Percentiles rank a stretch among this genome's conserved stretches.
Conservation (phyloP, 1,139 yeast species). For the Debaryomyces subglobosus region DNA sequence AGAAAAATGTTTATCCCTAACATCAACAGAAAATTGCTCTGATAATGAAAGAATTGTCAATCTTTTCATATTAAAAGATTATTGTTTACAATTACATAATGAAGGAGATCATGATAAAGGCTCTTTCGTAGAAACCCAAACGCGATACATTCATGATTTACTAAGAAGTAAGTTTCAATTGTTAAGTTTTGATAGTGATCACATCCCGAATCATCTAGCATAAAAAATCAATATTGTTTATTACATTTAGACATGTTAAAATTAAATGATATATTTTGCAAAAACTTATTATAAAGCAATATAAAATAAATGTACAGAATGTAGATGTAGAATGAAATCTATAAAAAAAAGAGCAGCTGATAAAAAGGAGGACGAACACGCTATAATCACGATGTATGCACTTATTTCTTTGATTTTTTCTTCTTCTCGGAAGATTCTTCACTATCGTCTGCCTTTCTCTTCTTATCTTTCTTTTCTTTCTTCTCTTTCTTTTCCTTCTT, state of each 20-base stretch:
- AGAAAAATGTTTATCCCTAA: conserved; percentile 19
- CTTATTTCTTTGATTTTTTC: conserved; percentile 40
- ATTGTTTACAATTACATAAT: conserved; percentile 19
- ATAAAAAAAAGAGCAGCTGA: conserved; percentile 6
- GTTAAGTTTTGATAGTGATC: neutral
- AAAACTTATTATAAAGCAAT: conserved; percentile 4
- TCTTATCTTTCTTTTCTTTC: conserved; percentile 39
- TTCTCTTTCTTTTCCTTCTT: conserved; percentile 58
- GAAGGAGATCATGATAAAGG: conserved; percentile 28
- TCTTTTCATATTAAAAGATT: conserved; percentile 24
- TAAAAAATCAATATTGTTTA: neutral
- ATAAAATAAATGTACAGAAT: conserved; percentile 22
- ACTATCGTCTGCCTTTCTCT: conserved; percentile 62
- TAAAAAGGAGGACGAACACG: conserved; percentile 8
- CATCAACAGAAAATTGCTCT: conserved; percentile 17
- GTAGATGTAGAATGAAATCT: conserved; percentile 11
- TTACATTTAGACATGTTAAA: neutral
- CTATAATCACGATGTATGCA: conserved; percentile 7
- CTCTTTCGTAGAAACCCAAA: conserved; percentile 26
- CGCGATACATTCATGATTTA: conserved; percentile 19
- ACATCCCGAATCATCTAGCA: neutral
- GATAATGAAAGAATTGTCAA: conserved; percentile 26
- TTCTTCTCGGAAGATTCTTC: conserved; percentile 54
- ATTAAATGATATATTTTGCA: conserved; percentile 5
- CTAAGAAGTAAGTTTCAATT: conserved; percentile 19